These are phyloP conservation scores for Apiotrichum mycotoxinovorans DNA, from an alignment of 1,284 basidiomycete species.

Conservation along the genomic window DNA sequence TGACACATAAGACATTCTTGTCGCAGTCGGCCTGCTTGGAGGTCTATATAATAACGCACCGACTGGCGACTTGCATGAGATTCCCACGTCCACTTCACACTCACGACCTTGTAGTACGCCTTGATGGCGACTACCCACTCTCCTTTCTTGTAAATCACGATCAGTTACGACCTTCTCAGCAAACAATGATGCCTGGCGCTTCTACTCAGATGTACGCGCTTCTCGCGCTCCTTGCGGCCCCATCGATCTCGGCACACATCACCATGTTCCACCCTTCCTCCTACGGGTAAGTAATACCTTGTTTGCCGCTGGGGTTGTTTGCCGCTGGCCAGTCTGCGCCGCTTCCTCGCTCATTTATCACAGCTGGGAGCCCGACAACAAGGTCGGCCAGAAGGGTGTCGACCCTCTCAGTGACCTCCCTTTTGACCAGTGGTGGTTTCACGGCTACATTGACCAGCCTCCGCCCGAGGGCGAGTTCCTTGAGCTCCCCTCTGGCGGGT, in stretches of 20 bases:
- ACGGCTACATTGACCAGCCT: slow-evolving; percentile 41
- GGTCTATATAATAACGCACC: no score
- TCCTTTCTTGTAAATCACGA: no score
- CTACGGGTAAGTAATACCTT: slow-evolving; percentile 37
- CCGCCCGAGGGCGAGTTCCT: slow-evolving; percentile 36
- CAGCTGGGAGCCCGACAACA: slow-evolving; percentile 53
- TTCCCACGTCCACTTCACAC: no score
- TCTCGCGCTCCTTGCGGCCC: background rate
- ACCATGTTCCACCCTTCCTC: slow-evolving; percentile 39
- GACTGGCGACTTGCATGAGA: no score
- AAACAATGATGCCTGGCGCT: background rate
- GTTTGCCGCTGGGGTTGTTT: background rate
- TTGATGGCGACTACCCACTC: no score
- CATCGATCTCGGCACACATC: slow-evolving; percentile 31
- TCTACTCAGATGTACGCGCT: background rate
- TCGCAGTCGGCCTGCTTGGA: no score
- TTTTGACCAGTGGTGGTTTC: slow-evolving; percentile 68
- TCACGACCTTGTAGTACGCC: no score
- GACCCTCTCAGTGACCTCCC: slow-evolving; percentile 57
- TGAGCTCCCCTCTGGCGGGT: slow-evolving; percentile 41
- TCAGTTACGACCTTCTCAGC: background rate
- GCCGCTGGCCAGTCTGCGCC: no score
- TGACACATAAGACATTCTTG: no score
- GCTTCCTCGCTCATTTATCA: no score
- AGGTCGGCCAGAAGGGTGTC: slow-evolving; percentile 39